These are phyloP conservation scores for Tetracentron sinense DNA, from an alignment of 164 flowering plant species.

Conservation along the genomic window DNA sequence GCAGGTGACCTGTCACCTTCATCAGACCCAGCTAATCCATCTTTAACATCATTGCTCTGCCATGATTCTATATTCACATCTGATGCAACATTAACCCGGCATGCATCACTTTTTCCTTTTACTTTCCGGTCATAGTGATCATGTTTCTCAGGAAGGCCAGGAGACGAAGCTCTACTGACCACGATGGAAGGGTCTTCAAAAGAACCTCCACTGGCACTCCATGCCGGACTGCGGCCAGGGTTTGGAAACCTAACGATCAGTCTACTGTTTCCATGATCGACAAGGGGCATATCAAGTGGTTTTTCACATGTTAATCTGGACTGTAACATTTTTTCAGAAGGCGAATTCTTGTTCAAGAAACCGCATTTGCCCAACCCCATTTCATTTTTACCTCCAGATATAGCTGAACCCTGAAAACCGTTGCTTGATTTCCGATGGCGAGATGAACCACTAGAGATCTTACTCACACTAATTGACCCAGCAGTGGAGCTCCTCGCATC, in stretches of 20 bases:
- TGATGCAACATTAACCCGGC: slow-evolving; percentile 26
- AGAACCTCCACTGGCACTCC: slow-evolving; percentile 40
- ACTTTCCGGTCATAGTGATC: slow-evolving; percentile 43
- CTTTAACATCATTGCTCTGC: slow-evolving; percentile 48
- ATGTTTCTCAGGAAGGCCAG: slow-evolving; percentile 47
- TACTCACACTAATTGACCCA: slow-evolving; percentile 43
- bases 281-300: slow-evolving; percentile 31
- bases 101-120: slow-evolving; percentile 47
- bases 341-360: slow-evolving; percentile 30
- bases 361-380: slow-evolving; percentile 35
- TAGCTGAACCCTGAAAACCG: slow-evolving; percentile 40
- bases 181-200: slow-evolving; percentile 34
- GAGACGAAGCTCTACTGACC: slow-evolving; percentile 48
- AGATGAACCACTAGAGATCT: slow-evolving; percentile 40
- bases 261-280: slow-evolving; percentile 51
- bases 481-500: slow-evolving; percentile 72
- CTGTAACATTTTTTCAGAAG: slow-evolving; percentile 48
- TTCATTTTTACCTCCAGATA: slow-evolving; percentile 57
- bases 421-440: slow-evolving; percentile 58
- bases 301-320: slow-evolving; percentile 44
- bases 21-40: slow-evolving; percentile 37
- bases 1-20: slow-evolving; percentile 52
- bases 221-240: slow-evolving; percentile 44
- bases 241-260: slow-evolving; percentile 80
- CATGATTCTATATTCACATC: slow-evolving; percentile 56